Evolutionary conservation across 1,284 basidiomycete species (phyloP).

Genomic region (Cronartium ribicola): DNA sequence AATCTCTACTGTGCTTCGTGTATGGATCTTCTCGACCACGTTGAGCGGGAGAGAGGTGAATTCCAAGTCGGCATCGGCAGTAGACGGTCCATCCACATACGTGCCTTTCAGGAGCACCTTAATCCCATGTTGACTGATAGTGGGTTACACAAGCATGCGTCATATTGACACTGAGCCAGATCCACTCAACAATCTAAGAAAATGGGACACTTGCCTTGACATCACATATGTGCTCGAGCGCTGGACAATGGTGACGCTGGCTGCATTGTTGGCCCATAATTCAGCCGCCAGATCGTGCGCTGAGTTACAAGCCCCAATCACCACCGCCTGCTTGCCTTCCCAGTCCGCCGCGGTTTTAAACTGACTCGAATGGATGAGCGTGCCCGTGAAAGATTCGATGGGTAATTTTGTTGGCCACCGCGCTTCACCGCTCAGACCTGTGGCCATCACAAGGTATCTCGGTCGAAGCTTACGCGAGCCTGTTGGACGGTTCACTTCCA

Average conservation of each 20-base stretch:
- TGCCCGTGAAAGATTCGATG: conserved; percentile 59
- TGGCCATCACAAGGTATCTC: conserved; percentile 59
- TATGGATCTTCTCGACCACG: conserved; percentile 49
- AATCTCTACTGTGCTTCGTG: conserved; percentile 18
- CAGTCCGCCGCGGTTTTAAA: conserved; percentile 58
- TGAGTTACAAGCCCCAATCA: conserved; percentile 63
- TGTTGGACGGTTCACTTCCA: conserved; percentile 55
- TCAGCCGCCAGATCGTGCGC: conserved; percentile 56
- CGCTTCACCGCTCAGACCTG: conserved; percentile 60
- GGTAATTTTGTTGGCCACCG: conserved; percentile 55
- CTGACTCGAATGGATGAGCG: conserved; percentile 59
- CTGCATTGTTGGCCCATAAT: conserved; percentile 55
- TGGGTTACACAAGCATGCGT: background rate
- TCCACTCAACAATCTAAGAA: background rate
- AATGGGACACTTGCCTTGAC: conserved; percentile 53
- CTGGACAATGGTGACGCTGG: conserved; percentile 63
- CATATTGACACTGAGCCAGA: background rate
- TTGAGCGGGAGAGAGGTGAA: conserved; percentile 54
- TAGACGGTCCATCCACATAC: conserved; percentile 57
- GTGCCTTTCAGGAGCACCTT: conserved; percentile 52
- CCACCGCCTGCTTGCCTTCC: conserved; percentile 60
- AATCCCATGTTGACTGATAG: conserved; percentile 23
- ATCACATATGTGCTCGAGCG: conserved; percentile 63
- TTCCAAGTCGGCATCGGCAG: conserved; percentile 58
- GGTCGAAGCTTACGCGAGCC: conserved; percentile 59